A percentile compares a stretch with the other conserved stretches of the same genome.
These are phyloP conservation scores for Coprinopsis sp. DNA, from an alignment of 768 basidiomycete species.

Conservation along the genomic window DNA sequence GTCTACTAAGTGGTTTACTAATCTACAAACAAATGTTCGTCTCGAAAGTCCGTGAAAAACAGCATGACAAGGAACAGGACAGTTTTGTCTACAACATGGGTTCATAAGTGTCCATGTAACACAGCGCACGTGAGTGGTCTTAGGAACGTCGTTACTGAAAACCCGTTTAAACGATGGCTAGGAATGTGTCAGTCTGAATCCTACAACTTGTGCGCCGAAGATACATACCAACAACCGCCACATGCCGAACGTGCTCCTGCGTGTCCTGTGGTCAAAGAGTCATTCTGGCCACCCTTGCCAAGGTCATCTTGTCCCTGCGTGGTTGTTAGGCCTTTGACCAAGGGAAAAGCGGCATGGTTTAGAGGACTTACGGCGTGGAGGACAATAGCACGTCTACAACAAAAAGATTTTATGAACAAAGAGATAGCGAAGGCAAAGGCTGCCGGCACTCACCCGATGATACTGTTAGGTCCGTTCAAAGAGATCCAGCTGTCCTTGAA, in stretches of 20 bases:
- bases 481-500: constrained; percentile 64
- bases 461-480: constrained; percentile 59
- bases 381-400: constrained; percentile 59
- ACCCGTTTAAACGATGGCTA: neutral
- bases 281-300: constrained; percentile 57
- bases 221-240: constrained; percentile 62
- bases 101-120: no score
- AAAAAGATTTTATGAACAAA: neutral
- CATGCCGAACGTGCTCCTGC: constrained; percentile 72
- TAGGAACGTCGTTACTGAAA: neutral
- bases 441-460: constrained; percentile 45
- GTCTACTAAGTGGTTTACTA: no score
- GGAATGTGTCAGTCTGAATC: neutral
- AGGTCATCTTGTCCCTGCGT: constrained; percentile 75
- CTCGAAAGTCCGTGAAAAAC: no score
- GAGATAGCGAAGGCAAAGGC: neutral
- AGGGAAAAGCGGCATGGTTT: constrained; percentile 1
- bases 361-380: constrained; percentile 51
- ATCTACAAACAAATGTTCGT: no score
- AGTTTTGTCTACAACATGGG: no score
- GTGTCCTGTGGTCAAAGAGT: constrained; percentile 74
- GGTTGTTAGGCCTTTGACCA: no score
- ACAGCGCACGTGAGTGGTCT: no score
- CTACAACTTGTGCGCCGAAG: neutral
- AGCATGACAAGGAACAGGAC: no score